phyloP scores from a whole-genome alignment of 495 filamentous ascomycete genomes.

The Podospora pseudocomata region DNA sequence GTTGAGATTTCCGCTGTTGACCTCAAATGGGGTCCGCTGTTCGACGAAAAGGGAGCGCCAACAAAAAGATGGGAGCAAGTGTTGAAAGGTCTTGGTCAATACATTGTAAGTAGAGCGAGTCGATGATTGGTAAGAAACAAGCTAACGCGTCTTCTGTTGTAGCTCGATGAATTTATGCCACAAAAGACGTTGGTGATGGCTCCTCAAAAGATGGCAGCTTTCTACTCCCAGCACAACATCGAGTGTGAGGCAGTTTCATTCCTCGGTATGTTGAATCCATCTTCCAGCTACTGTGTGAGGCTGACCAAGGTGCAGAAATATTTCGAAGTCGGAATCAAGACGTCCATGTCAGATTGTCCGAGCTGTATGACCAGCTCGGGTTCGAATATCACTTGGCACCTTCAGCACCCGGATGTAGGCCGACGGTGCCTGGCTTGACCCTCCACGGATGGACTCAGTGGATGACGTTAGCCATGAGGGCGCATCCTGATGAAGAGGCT shows the following conservation, averaged over 20 bases:
- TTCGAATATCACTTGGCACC: conserved; percentile 84
- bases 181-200: conserved; percentile 73
- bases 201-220: conserved; percentile 72
- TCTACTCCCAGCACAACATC: conserved; percentile 65
- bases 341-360: conserved; percentile 45
- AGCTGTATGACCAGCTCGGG: conserved; percentile 69
- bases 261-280: conserved; percentile 26
- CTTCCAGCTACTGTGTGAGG: neutral
- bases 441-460: conserved; percentile 74
- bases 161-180: conserved; percentile 78
- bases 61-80: conserved; percentile 68
- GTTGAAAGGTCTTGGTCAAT: conserved; percentile 69
- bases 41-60: conserved; percentile 63
- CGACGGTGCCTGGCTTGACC: conserved; percentile 73
- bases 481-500: conserved; percentile 75
- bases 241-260: conserved; percentile 52
- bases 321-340: conserved; percentile 26
- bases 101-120: conserved; percentile 57
- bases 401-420: conserved; percentile 51
- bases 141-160: conserved; percentile 2
- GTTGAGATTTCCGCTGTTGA: conserved; percentile 30
- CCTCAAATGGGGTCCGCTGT: conserved; percentile 72
- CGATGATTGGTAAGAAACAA: neutral
- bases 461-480: conserved; percentile 70
- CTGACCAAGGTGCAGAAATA: conserved; percentile 4